phyloP scores from a whole-genome alignment of 306 rosid species.

The Styphnolobium japonicum region DNA sequence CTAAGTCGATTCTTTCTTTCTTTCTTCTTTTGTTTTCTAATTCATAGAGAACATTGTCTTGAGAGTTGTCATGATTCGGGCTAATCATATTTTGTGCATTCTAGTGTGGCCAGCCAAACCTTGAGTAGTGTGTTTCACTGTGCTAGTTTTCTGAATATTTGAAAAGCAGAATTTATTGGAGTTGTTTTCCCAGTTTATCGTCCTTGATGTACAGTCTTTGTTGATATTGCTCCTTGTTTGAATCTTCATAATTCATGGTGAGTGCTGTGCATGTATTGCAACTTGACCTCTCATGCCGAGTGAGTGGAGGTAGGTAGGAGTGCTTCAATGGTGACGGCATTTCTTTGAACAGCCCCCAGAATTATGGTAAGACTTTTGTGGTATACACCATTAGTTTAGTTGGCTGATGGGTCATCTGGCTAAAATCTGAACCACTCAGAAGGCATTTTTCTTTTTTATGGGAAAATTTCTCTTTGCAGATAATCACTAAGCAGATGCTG shows the following conservation, averaged over 20 bases:
- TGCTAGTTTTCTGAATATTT: neutral
- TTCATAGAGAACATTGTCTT: neutral
- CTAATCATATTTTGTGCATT: conserved; percentile 6
- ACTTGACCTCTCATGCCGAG: neutral
- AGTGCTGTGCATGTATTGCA: too few species aligned
- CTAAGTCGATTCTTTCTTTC: neutral
- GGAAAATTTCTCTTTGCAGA: neutral
- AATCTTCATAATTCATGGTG: neutral
- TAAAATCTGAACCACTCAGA: conserved; percentile 1
- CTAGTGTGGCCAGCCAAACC: neutral
- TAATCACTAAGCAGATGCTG: neutral
- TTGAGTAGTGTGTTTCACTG: neutral
- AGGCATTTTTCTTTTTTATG: neutral
- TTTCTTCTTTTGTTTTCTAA: neutral
- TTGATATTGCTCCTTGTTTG: neutral
- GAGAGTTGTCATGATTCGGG: neutral
- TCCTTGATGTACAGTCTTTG: too few species aligned
- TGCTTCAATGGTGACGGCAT: neutral
- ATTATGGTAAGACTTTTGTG: neutral
- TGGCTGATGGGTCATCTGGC: conserved; percentile 13
- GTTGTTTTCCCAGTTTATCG: neutral
- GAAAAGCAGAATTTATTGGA: neutral
- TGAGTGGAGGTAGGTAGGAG: neutral
- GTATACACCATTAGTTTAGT: neutral
- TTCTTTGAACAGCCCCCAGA: neutral